Conservation (phyloP, 1,284 basidiomycete genomes). For the Sporisorium scitamineum region DNA sequence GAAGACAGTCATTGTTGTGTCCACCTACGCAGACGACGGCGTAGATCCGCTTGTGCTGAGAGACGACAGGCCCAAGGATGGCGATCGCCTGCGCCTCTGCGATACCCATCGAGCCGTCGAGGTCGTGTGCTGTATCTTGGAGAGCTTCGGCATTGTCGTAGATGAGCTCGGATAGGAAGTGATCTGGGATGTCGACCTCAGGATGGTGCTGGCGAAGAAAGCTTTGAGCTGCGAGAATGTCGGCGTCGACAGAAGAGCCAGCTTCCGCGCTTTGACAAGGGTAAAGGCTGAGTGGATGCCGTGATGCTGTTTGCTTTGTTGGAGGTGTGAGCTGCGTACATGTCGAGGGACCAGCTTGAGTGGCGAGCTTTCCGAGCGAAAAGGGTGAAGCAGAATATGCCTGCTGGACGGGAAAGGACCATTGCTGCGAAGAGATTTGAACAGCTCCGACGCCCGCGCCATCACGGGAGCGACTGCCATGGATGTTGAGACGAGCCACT, state of each 20-base stretch:
- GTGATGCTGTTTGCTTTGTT: slow-evolving; percentile 1
- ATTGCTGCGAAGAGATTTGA: slow-evolving; percentile 21
- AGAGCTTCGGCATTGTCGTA: slow-evolving; percentile 26
- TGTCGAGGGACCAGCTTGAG: slow-evolving; percentile 1
- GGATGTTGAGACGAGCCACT: slow-evolving; percentile 23
- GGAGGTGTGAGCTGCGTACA: slow-evolving; percentile 18
- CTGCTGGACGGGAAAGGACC: slow-evolving; percentile 18
- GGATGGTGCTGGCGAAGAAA: slow-evolving; percentile 26
- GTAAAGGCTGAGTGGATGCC: slow-evolving; percentile 17
- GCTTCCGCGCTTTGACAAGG: slow-evolving; percentile 5
- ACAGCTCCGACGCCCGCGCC: not conserved
- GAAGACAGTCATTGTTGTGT: slow-evolving; percentile 24
- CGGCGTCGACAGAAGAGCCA: slow-evolving; percentile 36
- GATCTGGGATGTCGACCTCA: slow-evolving; percentile 36
- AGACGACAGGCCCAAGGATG: slow-evolving; percentile 27
- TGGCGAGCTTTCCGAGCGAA: not conserved
- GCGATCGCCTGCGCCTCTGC: slow-evolving; percentile 38
- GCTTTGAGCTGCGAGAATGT: slow-evolving; percentile 32
- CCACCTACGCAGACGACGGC: slow-evolving; percentile 30
- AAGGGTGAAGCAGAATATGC: not conserved
- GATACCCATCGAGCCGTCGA: slow-evolving; percentile 23
- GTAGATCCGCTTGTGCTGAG: slow-evolving; percentile 1
- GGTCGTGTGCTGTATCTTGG: slow-evolving; percentile 7
- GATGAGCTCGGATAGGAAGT: slow-evolving; percentile 23
- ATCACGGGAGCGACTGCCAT: slow-evolving; percentile 19